Base-by-base conservation (phyloP, 345 rosid species). In the Isatis tinctoria region DNA sequence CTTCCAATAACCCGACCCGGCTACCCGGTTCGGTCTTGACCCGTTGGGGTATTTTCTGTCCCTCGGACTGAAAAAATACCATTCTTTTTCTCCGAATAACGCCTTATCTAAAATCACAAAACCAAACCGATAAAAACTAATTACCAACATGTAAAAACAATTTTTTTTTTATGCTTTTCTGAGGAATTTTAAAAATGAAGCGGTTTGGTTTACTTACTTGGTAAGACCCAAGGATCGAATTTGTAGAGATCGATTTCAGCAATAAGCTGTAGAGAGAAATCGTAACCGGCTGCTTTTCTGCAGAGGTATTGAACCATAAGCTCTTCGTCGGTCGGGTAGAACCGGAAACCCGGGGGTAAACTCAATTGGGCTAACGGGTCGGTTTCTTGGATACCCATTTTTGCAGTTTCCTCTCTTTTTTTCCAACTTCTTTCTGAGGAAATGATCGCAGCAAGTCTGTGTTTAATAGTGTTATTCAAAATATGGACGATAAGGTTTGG, bases 21-120 rank as follows among this genome's bases (percentile, higher is more conserved):
- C 96, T 4, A 90, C 97, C 54, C 98, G 78, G 7, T 95, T 95
- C 2, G 99, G 99, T 60, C 99, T 79, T 2, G 97, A 85, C 13
- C 99, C 99, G 79, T 95, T 95, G 1, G 97, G 98, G 40, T 94
- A 93, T 44, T 93, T 93, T 51, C 98, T 41, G 72, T 93, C 98
- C 49, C 97, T 80, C 0, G 98, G 98, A 71, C 90, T 93, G 17
- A 93, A 93, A 74, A 93, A 93, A 62, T 93, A 93, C 98, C 98
- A 93, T 18, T 93, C 98, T 58, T 93, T 91, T 48, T 89, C 96
- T 16, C 98, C 98, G 67, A 94, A 94, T 13, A 85, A 26, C 14
- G 98, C 98, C 60, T 90, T 91, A 58, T 83, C 98, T 94, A 80
- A 70, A 33, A 10, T 12, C 65, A 73, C 40, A 68, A 16, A 41